A percentile compares a stretch with the other conserved stretches of the same genome.
phyloP scores from a whole-genome alignment of 2,329 filamentous ascomycete species.

The Colletotrichum liaoningense region DNA sequence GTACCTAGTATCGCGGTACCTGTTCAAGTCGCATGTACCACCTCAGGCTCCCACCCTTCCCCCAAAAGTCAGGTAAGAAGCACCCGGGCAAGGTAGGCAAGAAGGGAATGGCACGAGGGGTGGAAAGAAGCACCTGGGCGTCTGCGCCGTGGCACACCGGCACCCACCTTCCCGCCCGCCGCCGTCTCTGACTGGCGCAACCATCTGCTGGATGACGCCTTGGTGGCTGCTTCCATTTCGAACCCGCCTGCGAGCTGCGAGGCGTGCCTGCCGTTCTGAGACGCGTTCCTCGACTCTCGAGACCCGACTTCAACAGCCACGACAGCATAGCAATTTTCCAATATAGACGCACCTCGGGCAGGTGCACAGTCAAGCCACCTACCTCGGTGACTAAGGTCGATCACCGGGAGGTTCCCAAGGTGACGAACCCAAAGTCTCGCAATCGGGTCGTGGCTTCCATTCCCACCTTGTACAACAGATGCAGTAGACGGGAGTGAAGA shows the following conservation, averaged over 20 bases:
- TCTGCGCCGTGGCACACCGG: not conserved
- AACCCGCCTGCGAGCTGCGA: not conserved
- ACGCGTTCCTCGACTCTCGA: not conserved
- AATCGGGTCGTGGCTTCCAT: not conserved
- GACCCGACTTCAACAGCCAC: not conserved
- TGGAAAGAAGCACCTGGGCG: conserved; percentile 1
- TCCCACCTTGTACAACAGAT: not conserved
- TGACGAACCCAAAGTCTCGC: not conserved
- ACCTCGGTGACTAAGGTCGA: not conserved
- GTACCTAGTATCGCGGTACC: not conserved
- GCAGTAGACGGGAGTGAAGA: not conserved
- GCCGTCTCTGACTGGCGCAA: conserved; percentile 1
- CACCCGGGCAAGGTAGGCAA: no score
- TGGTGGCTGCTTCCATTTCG: not conserved
- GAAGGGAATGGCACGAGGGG: no score
- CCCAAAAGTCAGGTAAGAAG: no score
- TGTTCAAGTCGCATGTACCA: no score
- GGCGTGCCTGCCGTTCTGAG: not conserved
- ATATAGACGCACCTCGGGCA: not conserved
- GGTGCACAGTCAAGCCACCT: not conserved
- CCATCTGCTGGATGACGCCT: not conserved
- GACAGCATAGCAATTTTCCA: no score
- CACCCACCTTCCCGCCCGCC: conserved; percentile 3
- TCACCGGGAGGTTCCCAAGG: not conserved
- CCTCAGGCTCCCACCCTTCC: no score